Conservation (phyloP, 768 basidiomycete genomes). For the Hydnum rufescens region DNA sequence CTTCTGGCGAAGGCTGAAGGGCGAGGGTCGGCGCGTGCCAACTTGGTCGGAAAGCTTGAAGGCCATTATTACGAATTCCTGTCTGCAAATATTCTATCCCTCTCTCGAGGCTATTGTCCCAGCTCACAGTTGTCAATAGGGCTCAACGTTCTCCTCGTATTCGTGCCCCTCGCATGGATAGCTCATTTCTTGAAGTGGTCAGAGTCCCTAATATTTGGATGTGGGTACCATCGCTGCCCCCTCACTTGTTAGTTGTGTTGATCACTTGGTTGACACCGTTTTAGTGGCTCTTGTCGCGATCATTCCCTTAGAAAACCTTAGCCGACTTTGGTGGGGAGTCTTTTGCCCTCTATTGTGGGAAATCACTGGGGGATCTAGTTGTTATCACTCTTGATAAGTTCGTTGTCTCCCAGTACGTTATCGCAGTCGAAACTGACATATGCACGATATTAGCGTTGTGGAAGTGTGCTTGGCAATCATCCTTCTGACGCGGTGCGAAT, state of each 20-base stretch:
- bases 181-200: conserved; percentile 29
- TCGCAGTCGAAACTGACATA: background rate
- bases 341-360: conserved; percentile 34
- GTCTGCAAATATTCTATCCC: background rate
- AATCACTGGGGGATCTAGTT: conserved; percentile 43
- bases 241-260: background rate
- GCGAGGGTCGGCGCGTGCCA: background rate
- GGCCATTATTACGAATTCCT: background rate
- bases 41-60: background rate
- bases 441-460: conserved; percentile 28
- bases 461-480: conserved; percentile 56
- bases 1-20: background rate
- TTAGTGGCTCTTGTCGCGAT: conserved; percentile 46
- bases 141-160: conserved; percentile 31
- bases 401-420: conserved; percentile 11
- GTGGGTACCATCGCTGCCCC: conserved; percentile 18
- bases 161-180: conserved; percentile 42
- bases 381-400: conserved; percentile 48
- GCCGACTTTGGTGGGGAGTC: conserved; percentile 47
- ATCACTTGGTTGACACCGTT: background rate
- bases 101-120: background rate
- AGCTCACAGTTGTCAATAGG: background rate
- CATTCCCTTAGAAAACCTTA: conserved; percentile 38
- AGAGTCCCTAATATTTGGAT: conserved; percentile 24
- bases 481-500: conserved; percentile 47